Conservation (phyloP, 257 asterid genomes). For the Coffea canephora region DNA sequence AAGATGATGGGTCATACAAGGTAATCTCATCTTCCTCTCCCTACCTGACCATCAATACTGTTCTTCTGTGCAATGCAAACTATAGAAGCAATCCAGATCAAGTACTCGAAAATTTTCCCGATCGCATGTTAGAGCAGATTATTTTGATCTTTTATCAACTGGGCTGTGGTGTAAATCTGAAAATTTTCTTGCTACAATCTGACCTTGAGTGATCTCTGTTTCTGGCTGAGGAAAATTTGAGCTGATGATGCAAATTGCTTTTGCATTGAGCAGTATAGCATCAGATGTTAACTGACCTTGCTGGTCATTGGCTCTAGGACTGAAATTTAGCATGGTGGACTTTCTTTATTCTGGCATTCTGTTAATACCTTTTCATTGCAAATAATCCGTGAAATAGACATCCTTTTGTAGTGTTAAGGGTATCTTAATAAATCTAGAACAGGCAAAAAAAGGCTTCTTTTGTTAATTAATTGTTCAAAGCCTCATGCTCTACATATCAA, state of each 20-base stretch:
- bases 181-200: background rate
- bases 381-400: background rate
- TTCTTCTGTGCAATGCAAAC: background rate
- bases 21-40: slow-evolving; percentile 25
- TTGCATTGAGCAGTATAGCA: background rate
- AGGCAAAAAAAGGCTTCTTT: background rate
- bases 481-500: background rate
- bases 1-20: slow-evolving; percentile 90
- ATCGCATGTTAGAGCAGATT: background rate
- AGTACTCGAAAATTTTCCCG: background rate
- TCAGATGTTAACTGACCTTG: background rate
- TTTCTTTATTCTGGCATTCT: background rate
- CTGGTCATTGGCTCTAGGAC: background rate
- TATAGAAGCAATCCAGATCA: background rate
- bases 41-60: background rate
- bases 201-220: background rate
- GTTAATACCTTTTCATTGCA: background rate
- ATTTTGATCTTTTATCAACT: background rate
- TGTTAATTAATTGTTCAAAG: background rate
- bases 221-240: background rate
- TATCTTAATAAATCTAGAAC: background rate
- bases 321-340: background rate
- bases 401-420: background rate
- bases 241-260: background rate
- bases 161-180: background rate